Evolutionary conservation across 2,329 filamentous ascomycete genomes (phyloP), one percentile per base, ranked within the genome.

Genomic region (Ilyonectria mors-panacis): DNA sequence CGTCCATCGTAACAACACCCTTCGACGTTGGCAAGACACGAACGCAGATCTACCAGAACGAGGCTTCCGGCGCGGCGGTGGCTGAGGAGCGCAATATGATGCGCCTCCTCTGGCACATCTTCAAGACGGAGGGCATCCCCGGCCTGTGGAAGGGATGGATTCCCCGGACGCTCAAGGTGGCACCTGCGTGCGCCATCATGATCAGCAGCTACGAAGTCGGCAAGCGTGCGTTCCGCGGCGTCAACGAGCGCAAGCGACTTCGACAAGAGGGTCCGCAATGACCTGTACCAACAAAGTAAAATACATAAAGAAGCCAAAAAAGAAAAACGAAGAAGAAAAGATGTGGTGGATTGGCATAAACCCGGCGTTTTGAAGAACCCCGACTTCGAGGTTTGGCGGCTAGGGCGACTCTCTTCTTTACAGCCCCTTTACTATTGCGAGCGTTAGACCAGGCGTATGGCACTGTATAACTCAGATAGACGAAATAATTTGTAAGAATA

Each of bases 1-100:
- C 96, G 0, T 95, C 95, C 1, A 88, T 98, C 23, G 86, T 96
- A 21, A 99, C 96, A 0, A 98, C 93, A 66, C 96, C 96, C 0
- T 99, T 99, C 75, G 96, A 99, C 76, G 96, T 99, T 0, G 96
- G 96, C 73, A 99, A 99, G 85, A 99, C 96, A 5, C 87, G 96
- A 21, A 95, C 95, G 65, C 96, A 99, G 79, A 91, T 98, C 0
- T 92, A 91, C 74, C 88, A 88, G 54, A 91, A 96, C 68, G 70
- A 70, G 4, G 76, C 78, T 6, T 75, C 62, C 9, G 71, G 77
- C 2, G 78, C 80, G 3, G 70, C 80, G 4, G 84, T 85, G 0
- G 93, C 95, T 0, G 95, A 97, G 78, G 89, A 94, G 73, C 84
- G 89, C 70, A 89, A 89, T 10, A 97, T 98, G 90, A 88, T 90